phyloP scores from a whole-genome alignment of 2,329 filamentous ascomycete species.

The Penicillium expansum region DNA sequence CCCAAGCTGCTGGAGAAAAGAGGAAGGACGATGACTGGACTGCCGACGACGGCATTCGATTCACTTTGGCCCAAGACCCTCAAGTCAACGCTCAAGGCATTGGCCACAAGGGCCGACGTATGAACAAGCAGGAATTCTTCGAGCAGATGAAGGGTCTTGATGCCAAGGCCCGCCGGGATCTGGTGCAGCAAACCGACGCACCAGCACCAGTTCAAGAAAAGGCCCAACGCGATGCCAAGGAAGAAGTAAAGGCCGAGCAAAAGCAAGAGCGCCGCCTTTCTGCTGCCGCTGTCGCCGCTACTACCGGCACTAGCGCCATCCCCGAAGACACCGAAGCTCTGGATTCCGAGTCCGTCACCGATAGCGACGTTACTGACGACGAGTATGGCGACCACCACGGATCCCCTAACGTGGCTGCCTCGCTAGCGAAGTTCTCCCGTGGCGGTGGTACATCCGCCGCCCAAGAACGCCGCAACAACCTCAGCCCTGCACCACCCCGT shows the following conservation, averaged over 20 bases:
- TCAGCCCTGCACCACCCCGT: conserved; percentile 28
- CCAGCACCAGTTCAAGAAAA: conserved; percentile 41
- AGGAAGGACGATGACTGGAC: conserved; percentile 35
- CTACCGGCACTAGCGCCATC: conserved; percentile 16
- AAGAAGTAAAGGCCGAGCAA: conserved; percentile 28
- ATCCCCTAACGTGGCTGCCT: conserved; percentile 37
- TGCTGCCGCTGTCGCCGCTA: conserved; percentile 13
- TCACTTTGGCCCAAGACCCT: conserved; percentile 54
- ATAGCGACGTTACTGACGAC: conserved; percentile 25
- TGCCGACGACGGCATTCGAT: conserved; percentile 56
- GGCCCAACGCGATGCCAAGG: conserved; percentile 32
- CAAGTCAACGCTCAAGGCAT: conserved; percentile 37
- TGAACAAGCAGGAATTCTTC: conserved; percentile 66
- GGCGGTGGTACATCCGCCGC: conserved; percentile 31
- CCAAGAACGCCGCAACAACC: conserved; percentile 39
- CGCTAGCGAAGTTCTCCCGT: conserved; percentile 37
- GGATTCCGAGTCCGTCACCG: conserved; percentile 24
- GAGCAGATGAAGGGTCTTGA: conserved; percentile 60
- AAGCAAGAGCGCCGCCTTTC: conserved; percentile 27
- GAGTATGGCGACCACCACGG: conserved; percentile 20
- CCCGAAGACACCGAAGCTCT: conserved; percentile 18
- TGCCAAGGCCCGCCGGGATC: conserved; percentile 54
- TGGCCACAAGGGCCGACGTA: conserved; percentile 53
- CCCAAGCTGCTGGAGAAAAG: conserved; percentile 28
- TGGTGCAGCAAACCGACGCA: conserved; percentile 44